Conservation (phyloP, 345 rosid species). For the Euphorbia lathyris region DNA sequence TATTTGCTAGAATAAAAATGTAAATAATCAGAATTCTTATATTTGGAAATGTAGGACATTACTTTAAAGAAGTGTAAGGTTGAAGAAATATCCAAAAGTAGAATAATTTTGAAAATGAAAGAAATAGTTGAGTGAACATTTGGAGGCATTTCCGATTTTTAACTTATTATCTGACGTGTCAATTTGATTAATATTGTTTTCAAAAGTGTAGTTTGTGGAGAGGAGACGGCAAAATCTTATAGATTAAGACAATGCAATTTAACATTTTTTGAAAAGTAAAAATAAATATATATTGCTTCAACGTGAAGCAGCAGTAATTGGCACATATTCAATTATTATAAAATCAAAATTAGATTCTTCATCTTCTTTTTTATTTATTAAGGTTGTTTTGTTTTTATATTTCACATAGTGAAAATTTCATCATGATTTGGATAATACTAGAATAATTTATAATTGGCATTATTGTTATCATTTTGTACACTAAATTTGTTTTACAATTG, state of each 20-base stretch:
- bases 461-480: not conserved
- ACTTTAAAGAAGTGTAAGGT: not conserved
- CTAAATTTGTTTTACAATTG: not conserved
- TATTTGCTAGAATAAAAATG: too few species aligned
- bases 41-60: too few species aligned
- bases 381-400: not conserved
- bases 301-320: constrained; percentile 12
- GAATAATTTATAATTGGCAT: too few species aligned
- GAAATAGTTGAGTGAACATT: not conserved
- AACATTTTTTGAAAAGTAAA: not conserved
- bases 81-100: not conserved
- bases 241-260: not conserved
- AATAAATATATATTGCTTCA: not conserved
- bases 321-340: not conserved
- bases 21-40: too few species aligned
- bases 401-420: not conserved
- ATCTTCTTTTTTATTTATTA: not conserved
- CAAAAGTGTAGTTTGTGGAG: not conserved
- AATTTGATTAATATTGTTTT: not conserved
- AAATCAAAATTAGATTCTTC: not conserved
- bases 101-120: not conserved
- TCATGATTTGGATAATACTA: not conserved
- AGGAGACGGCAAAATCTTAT: constrained; percentile 5
- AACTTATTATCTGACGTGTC: not conserved
- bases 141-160: not conserved